Conservation (phyloP, 2,329 filamentous ascomycete genomes). For the Torrubiella hemipterigena region DNA sequence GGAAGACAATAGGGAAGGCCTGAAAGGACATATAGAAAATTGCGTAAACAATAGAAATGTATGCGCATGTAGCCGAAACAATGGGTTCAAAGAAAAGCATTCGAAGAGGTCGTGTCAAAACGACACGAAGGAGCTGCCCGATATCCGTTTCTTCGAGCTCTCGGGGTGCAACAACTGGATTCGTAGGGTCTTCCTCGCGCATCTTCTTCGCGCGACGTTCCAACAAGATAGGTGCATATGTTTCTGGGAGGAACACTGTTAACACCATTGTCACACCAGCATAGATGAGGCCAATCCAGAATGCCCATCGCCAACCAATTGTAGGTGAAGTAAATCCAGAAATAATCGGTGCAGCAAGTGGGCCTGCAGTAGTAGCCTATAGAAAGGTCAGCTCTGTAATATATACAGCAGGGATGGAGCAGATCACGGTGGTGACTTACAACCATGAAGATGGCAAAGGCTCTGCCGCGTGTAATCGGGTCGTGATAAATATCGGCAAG, state of each 20-base stretch:
- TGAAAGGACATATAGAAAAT: constrained; percentile 64
- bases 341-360: constrained; percentile 52
- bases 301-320: constrained; percentile 58
- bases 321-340: constrained; percentile 47
- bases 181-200: constrained; percentile 40
- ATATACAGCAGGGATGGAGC: not conserved
- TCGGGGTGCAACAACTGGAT: constrained; percentile 42
- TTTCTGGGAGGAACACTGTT: constrained; percentile 53
- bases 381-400: not conserved
- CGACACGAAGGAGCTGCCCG: constrained; percentile 51
- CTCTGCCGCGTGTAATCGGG: constrained; percentile 36
- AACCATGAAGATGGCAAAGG: constrained; percentile 53
- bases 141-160: constrained; percentile 50
- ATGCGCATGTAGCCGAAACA: constrained; percentile 56
- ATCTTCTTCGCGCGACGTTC: constrained; percentile 42
- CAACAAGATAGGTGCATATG: constrained; percentile 46
- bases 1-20: constrained; percentile 61
- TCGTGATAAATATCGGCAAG: constrained; percentile 55
- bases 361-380: constrained; percentile 51
- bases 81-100: constrained; percentile 67
- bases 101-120: constrained; percentile 57
- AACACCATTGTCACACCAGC: constrained; percentile 49
- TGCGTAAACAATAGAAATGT: constrained; percentile 58
- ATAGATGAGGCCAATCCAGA: constrained; percentile 59
- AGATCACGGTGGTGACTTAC: constrained; percentile 21